These are phyloP conservation scores for Flaveria trinervia DNA, from an alignment of 129 eudicot genomes.

Conservation along the genomic window DNA sequence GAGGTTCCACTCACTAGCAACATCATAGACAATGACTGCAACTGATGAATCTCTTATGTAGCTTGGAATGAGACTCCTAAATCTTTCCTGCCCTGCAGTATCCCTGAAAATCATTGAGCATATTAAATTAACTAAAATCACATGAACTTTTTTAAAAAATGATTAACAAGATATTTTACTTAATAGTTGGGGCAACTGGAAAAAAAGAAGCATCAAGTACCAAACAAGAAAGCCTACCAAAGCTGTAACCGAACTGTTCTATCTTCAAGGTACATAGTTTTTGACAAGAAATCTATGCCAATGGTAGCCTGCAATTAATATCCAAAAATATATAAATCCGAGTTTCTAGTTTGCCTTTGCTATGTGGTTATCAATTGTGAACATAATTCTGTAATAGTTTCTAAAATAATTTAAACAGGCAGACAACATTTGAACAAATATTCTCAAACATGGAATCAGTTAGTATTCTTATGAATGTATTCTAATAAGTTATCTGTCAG, in stretches of 20 bases:
- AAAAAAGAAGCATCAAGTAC: constrained; percentile 4
- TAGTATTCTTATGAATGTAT: background rate
- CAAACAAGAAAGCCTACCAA: constrained; percentile 46
- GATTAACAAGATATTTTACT: constrained; percentile 8
- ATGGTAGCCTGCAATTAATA: constrained; percentile 70
- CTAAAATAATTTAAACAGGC: background rate
- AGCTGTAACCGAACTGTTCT: constrained; percentile 84
- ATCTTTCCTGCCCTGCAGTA: constrained; percentile 97
- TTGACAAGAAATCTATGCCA: constrained; percentile 82
- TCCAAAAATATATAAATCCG: constrained; percentile 11
- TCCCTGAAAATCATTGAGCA: constrained; percentile 59
- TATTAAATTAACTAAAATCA: background rate
- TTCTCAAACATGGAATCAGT: background rate
- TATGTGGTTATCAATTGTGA: background rate
- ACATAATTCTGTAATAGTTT: background rate
- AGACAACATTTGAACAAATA: background rate
- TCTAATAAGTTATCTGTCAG: background rate
- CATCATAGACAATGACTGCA: constrained; percentile 82
- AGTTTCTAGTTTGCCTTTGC: background rate
- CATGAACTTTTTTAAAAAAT: background rate
- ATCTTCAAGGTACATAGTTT: constrained; percentile 90
- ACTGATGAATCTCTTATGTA: constrained; percentile 96
- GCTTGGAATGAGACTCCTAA: constrained; percentile 95
- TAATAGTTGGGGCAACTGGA: background rate
- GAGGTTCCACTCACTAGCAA: constrained; percentile 67